Percentiles rank a stretch among this genome's conserved stretches.
These are phyloP conservation scores for Magnolia officinalis DNA, from an alignment of 164 flowering plant species.

Conservation along the genomic window DNA sequence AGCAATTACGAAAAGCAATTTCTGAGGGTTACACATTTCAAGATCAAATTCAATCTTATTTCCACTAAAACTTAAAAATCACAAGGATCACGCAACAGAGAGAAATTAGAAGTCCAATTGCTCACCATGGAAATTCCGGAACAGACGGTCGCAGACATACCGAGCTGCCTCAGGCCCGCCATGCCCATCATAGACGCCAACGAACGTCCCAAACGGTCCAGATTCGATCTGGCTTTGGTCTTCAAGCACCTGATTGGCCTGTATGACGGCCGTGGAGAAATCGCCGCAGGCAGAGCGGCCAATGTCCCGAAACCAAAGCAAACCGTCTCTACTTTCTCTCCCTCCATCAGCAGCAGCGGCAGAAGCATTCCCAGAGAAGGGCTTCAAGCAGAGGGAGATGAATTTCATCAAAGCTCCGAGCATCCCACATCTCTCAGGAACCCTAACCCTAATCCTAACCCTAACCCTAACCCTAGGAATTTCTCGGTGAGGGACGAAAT, in stretches of 20 bases:
- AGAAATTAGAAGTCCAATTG: background rate
- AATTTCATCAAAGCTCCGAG: constrained; percentile 57
- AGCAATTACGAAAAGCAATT: no score
- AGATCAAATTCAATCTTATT: background rate
- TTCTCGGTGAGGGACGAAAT: background rate
- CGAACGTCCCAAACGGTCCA: constrained; percentile 60
- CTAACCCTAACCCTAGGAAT: background rate
- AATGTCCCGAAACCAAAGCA: constrained; percentile 53
- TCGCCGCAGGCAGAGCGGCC: constrained; percentile 49
- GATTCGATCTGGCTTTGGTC: constrained; percentile 80
- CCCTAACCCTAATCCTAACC: constrained; percentile 13
- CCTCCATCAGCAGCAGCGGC: constrained; percentile 18
- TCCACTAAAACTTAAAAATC: background rate
- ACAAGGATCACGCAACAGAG: background rate
- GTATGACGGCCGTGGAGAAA: constrained; percentile 68
- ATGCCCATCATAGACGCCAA: constrained; percentile 81
- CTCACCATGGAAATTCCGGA: constrained; percentile 56
- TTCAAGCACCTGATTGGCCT: constrained; percentile 69
- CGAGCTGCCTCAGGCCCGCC: constrained; percentile 70
- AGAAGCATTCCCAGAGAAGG: constrained; percentile 28
- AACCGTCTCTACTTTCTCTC: constrained; percentile 43
- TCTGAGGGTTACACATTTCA: background rate
- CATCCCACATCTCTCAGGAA: constrained; percentile 71
- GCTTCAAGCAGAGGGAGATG: constrained; percentile 53
- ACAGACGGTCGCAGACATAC: constrained; percentile 56